Conservation (phyloP, 129 eudicot species). For the Artemisia argyi region DNA sequence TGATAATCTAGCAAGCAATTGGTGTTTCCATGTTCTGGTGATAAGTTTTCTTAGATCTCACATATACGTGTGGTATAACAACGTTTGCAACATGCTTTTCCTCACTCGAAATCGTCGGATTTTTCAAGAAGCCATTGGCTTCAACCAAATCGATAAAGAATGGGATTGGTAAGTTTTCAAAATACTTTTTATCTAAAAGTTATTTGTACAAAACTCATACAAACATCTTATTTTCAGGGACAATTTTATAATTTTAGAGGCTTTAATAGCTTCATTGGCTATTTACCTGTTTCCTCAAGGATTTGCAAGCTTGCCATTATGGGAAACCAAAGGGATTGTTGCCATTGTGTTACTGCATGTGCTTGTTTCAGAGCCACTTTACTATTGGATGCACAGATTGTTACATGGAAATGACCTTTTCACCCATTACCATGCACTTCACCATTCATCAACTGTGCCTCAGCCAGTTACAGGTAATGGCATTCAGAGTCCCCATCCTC, state of each 20-base stretch:
- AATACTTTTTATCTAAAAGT: background rate
- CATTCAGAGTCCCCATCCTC: conserved; percentile 24
- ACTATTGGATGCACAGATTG: conserved; percentile 60
- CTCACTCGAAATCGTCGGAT: conserved; percentile 66
- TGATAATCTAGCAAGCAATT: conserved; percentile 28
- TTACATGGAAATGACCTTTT: conserved; percentile 64
- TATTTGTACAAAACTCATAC: background rate
- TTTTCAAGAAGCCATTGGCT: conserved; percentile 59
- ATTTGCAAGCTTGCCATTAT: conserved; percentile 36
- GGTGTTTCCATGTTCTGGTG: conserved; percentile 72
- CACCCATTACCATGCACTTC: conserved; percentile 65
- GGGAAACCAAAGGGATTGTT: conserved; percentile 62
- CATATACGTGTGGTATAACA: conserved; percentile 51
- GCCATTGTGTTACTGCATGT: conserved; percentile 49
- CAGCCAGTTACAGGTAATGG: conserved; percentile 77
- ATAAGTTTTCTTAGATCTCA: conserved; percentile 52
- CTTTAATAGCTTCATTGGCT: conserved; percentile 45
- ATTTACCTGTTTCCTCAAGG: conserved; percentile 38
- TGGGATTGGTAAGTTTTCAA: conserved; percentile 53
- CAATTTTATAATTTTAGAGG: conserved; percentile 70
- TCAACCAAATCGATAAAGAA: conserved; percentile 84
- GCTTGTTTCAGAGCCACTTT: conserved; percentile 78
- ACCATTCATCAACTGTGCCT: conserved; percentile 81
- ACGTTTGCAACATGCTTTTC: conserved; percentile 68
- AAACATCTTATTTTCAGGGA: conserved; percentile 56